A percentile compares a stretch with the other conserved stretches of the same genome.
Conservation (phyloP, 345 rosid genomes). For the Raphanus raphanistrum region DNA sequence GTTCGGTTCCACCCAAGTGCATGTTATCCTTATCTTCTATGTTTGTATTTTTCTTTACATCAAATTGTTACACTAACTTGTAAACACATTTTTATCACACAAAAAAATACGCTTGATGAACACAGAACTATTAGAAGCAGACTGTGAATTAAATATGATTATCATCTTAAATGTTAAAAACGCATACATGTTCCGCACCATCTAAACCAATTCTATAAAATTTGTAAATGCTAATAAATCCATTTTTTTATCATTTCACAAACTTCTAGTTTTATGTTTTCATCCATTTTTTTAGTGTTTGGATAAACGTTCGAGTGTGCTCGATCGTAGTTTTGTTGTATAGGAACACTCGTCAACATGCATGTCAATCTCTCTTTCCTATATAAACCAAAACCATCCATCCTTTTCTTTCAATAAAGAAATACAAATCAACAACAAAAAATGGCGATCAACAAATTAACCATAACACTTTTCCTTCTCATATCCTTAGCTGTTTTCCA, state of each 20-base stretch:
- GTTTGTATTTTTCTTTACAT: background rate
- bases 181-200: background rate
- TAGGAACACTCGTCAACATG: conserved; percentile 45
- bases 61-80: background rate
- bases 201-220: background rate
- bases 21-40: background rate
- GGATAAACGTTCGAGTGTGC: conserved; percentile 19
- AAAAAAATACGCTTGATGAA: background rate
- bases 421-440: conserved; percentile 9
- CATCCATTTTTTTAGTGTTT: background rate
- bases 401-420: background rate
- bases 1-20: conserved; percentile 6
- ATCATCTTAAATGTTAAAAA: background rate
- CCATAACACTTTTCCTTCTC: conserved; percentile 15
- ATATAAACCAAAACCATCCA: conserved; percentile 14
- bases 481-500: conserved; percentile 28
- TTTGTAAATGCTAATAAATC: background rate
- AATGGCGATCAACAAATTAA: background rate
- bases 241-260: background rate
- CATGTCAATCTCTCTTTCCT: conserved; percentile 30
- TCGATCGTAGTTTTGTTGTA: background rate
- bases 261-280: conserved; percentile 10
- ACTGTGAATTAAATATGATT: background rate
- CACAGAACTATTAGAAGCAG: background rate
- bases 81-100: background rate